Percentiles rank a stretch among this genome's conserved stretches.
phyloP scores from a whole-genome alignment of 2,329 filamentous ascomycete species.

The Alternaria arbusti region DNA sequence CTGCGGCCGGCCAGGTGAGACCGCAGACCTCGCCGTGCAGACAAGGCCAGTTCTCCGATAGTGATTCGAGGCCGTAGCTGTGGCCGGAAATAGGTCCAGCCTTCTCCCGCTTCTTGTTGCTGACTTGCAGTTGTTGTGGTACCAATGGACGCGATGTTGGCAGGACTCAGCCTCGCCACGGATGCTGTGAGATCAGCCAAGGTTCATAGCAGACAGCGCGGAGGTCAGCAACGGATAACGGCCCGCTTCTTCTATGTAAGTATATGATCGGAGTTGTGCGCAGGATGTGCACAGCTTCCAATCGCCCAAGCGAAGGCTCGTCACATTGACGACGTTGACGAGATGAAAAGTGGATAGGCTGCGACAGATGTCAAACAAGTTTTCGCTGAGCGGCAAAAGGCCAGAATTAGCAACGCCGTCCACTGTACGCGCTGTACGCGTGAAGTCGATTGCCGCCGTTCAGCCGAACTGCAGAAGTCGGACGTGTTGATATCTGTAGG shows the following conservation, averaged over 20 bases:
- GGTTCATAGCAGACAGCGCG: neutral
- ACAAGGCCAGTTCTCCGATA: neutral
- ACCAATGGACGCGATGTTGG: neutral
- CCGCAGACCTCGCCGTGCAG: neutral
- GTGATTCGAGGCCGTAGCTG: neutral
- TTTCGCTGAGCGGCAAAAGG: slow-evolving; percentile 1
- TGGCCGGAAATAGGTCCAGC: neutral
- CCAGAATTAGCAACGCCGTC: neutral
- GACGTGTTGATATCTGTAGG: neutral
- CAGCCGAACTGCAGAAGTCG: neutral
- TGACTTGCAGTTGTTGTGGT: neutral
- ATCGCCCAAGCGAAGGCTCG: neutral
- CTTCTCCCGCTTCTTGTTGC: neutral
- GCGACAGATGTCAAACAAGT: slow-evolving; percentile 9
- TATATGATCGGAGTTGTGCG: neutral
- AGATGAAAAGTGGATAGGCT: slow-evolving; percentile 14
- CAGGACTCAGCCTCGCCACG: neutral
- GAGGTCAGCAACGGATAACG: neutral
- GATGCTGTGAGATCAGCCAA: neutral
- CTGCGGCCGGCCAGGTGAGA: slow-evolving; percentile 15
- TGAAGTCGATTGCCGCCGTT: neutral
- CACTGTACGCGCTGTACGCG: neutral
- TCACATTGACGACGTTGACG: slow-evolving; percentile 1
- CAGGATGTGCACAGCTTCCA: neutral
- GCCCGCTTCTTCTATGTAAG: neutral